Base-by-base conservation (phyloP, 192 early-diverging fungal species). In the Umbelopsis sp. region DNA sequence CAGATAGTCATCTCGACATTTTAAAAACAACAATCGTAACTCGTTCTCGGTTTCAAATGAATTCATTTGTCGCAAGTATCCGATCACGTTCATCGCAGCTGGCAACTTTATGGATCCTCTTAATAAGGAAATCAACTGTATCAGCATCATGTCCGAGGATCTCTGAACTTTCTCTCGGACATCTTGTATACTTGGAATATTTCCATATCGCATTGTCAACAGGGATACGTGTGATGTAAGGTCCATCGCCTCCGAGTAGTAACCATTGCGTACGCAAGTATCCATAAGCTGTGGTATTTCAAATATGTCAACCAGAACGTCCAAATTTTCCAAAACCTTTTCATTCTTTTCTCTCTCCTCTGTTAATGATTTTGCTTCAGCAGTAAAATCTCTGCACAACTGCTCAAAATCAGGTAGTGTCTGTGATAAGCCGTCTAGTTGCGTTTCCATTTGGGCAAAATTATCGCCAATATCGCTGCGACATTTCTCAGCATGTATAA, bases 211-310 rank as follows among this genome's bases (percentile, higher is more conserved):
- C 3, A 87, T 66, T 2, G 74, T 53, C 22, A 88, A 76, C 25
- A 90, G 77, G 12, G 83, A 75, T 2, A 92, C 89, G 79, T 93
- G 89, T 23, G 82, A 72, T 15, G 88, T 82, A 30, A 95, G 69
- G 53, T 95, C 94, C 78, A 95, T 88, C 0, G 93, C 94, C 53
- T 95, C 94, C 35, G 90, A 89, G 67, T 94, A 94, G 66, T 91
- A 90, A 0, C 91, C 92, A 65, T 91, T 90, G 52, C 89, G 81
- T 41, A 94, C 88, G 74, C 92, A 91, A 0, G 89, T 92, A 58
- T 95, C 91, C 84, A 94, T 86, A 48, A 95, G 76, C 35, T 88
- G 81, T 4, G 94, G 94, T 20, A 94, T 92, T 69, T 91, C 91
- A 3, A 95, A 70, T 11, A 95, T 75, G 46, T 92, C 90, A 15